Percentiles rank a stretch among this genome's conserved stretches.
These are phyloP conservation scores for Notholithocarpus densiflorus DNA, from an alignment of 306 rosid species.

Conservation along the genomic window DNA sequence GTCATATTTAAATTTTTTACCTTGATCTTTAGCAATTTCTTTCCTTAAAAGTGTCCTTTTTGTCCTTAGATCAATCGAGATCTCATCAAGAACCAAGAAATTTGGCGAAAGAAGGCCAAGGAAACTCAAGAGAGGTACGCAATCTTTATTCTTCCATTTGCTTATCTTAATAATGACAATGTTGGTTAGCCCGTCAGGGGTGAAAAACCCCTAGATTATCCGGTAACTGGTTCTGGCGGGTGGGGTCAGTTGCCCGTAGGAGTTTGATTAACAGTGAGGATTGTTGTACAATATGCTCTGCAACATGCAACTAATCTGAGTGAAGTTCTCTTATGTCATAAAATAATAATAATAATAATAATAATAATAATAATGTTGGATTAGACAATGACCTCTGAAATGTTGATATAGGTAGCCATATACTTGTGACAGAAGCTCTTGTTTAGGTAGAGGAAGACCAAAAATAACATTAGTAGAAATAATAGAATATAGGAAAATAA, in stretches of 20 bases:
- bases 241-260: too few relatives aligned
- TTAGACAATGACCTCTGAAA: not conserved
- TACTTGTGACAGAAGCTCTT: not conserved
- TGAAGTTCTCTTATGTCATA: too few relatives aligned
- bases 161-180: not conserved
- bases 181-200: too few relatives aligned
- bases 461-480: too few relatives aligned
- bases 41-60: constrained; percentile 2
- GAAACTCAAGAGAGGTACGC: constrained; percentile 76
- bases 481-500: too few relatives aligned
- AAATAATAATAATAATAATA: too few relatives aligned
- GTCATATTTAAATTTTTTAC: not conserved
- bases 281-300: too few relatives aligned
- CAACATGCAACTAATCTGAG: too few relatives aligned
- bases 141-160: not conserved
- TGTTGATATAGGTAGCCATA: not conserved
- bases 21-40: constrained; percentile 5
- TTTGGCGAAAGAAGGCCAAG: constrained; percentile 52
- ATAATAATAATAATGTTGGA: not conserved
- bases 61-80: constrained; percentile 53
- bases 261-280: too few relatives aligned
- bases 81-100: constrained; percentile 77
- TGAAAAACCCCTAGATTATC: too few relatives aligned
- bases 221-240: too few relatives aligned
- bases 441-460: not conserved